Evolutionary conservation across 768 basidiomycete species (phyloP).

Genomic region (Daedaleopsis nitida): DNA sequence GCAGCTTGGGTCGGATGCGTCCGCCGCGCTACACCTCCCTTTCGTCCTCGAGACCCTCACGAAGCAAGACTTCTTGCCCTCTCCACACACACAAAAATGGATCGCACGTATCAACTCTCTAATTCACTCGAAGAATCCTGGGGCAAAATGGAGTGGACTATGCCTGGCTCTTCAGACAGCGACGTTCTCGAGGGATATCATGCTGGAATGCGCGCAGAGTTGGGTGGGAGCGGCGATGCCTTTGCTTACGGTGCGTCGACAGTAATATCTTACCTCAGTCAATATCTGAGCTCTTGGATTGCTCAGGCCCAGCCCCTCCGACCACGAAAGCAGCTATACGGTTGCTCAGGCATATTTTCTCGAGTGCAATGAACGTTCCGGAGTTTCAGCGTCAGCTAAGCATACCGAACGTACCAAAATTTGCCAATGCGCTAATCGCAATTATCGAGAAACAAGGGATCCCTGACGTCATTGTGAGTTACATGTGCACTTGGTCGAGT

Average conservation of each 20-base stretch:
- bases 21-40: slow-evolving; percentile 59
- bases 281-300: slow-evolving; percentile 31
- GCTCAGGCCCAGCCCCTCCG: slow-evolving; percentile 64
- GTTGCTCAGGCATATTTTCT: slow-evolving; percentile 64
- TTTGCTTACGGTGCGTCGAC: slow-evolving; percentile 61
- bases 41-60: slow-evolving; percentile 60
- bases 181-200: slow-evolving; percentile 52
- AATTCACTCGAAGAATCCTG: slow-evolving; percentile 76
- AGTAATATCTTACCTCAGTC: neutral
- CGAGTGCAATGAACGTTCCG: slow-evolving; percentile 55
- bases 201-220: slow-evolving; percentile 70
- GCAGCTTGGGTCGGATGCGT: slow-evolving; percentile 70
- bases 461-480: slow-evolving; percentile 55
- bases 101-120: slow-evolving; percentile 69
- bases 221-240: slow-evolving; percentile 73
- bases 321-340: slow-evolving; percentile 64
- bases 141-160: slow-evolving; percentile 78
- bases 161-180: slow-evolving; percentile 73
- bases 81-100: slow-evolving; percentile 76
- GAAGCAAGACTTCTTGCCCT: slow-evolving; percentile 54
- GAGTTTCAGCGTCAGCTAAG: slow-evolving; percentile 85
- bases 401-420: slow-evolving; percentile 72
- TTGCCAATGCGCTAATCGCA: slow-evolving; percentile 57
- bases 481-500: neutral
- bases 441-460: slow-evolving; percentile 55